A percentile compares a stretch with the other conserved stretches of the same genome.
phyloP scores from a whole-genome alignment of 2,329 filamentous ascomycete genomes.

The Fusarium albidum region DNA sequence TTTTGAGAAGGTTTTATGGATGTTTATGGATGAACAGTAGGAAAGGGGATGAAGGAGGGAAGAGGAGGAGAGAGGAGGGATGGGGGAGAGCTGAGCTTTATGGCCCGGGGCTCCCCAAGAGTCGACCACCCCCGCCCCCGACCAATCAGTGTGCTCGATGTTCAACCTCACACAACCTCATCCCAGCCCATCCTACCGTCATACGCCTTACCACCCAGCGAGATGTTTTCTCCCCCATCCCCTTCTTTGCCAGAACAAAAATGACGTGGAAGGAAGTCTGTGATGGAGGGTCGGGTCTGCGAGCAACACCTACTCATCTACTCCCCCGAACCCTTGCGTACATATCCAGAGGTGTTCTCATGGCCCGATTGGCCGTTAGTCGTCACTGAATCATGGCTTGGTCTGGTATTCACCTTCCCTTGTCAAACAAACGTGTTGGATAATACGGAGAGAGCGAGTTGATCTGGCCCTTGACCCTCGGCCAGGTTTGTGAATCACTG shows the following conservation, averaged over 20 bases:
- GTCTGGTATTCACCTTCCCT: no score
- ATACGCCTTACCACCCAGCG: neutral
- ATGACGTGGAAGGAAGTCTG: no score
- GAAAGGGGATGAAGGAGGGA: conserved; percentile 32
- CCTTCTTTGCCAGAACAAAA: neutral
- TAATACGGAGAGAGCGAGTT: no score
- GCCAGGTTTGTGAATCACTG: no score
- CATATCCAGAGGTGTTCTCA: no score
- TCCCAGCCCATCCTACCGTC: conserved; percentile 17
- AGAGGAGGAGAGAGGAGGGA: conserved; percentile 17
- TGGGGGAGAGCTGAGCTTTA: conserved; percentile 36
- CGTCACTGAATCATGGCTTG: no score
- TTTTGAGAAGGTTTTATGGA: conserved; percentile 8
- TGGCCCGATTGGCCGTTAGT: no score
- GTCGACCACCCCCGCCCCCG: conserved; percentile 14
- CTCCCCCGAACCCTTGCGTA: no score
- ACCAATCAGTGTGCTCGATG: conserved; percentile 31
- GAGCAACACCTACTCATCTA: no score
- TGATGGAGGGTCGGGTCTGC: no score
- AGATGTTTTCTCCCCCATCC: neutral
- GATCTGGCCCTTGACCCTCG: no score
- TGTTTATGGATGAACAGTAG: conserved; percentile 20
- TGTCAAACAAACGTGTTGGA: no score
- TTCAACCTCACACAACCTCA: conserved; percentile 37
- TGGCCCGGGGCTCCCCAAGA: conserved; percentile 13